Evolutionary conservation across 331 rosid species (phyloP).

Genomic region (Acacia pycnantha): DNA sequence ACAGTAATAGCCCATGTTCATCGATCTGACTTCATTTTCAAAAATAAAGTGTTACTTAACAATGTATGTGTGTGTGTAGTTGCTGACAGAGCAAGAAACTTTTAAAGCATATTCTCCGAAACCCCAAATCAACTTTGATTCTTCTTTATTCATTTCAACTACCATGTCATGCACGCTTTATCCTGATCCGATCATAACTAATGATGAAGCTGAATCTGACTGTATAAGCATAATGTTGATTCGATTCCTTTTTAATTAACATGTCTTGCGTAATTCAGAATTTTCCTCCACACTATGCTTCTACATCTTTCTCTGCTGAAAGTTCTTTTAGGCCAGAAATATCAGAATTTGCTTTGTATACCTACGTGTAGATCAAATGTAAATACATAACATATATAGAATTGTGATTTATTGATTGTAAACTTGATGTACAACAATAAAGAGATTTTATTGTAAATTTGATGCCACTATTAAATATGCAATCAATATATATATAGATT

Average conservation of each 20-base stretch:
- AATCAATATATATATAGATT: too few relatives aligned
- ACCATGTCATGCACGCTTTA: not conserved
- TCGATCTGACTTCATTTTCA: too few relatives aligned
- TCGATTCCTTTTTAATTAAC: too few relatives aligned
- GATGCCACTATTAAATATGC: not conserved
- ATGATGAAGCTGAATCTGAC: not conserved
- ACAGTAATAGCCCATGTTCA: too few relatives aligned
- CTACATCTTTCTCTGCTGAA: not conserved
- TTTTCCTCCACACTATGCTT: not conserved
- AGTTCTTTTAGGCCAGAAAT: not conserved
- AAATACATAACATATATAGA: not conserved
- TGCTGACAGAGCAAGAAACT: conserved; percentile 12
- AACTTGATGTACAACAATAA: not conserved
- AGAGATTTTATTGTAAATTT: too few relatives aligned
- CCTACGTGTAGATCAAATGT: not conserved
- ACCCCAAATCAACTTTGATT: not conserved
- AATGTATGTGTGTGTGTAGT: not conserved
- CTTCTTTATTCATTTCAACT: not conserved
- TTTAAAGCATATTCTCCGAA: conserved; percentile 1
- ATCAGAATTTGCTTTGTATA: too few relatives aligned
- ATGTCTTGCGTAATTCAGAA: not conserved
- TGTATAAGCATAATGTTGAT: not conserved
- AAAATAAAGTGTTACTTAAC: too few relatives aligned
- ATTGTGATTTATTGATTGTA: not conserved
- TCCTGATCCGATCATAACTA: not conserved